These are phyloP conservation scores for Eutypella sp. DNA, from an alignment of 2,329 filamentous ascomycete genomes.

Conservation along the genomic window DNA sequence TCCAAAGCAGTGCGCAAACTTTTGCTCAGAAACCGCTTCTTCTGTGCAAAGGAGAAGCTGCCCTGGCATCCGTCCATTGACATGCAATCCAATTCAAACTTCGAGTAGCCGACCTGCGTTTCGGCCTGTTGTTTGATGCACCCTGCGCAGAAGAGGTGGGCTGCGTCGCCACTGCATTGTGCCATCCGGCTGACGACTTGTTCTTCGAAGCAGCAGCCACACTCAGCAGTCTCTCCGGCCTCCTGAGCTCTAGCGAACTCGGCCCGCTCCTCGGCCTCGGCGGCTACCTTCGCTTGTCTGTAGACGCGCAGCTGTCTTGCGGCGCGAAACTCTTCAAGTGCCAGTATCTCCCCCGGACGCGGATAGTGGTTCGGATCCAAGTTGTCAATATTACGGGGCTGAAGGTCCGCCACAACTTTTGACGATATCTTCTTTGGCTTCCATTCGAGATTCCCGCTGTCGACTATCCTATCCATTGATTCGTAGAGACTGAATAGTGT, in stretches of 20 bases:
- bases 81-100: constrained; percentile 66
- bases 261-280: constrained; percentile 24
- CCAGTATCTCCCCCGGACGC: constrained; percentile 22
- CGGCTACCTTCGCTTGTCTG: constrained; percentile 20
- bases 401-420: constrained; percentile 13
- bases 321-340: constrained; percentile 34
- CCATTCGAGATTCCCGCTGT: too few species aligned
- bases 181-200: constrained; percentile 63
- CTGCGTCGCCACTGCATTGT: constrained; percentile 53
- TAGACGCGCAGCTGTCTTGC: constrained; percentile 27
- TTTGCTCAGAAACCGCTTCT: constrained; percentile 52
- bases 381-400: constrained; percentile 7
- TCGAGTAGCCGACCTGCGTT: constrained; percentile 62
- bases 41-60: constrained; percentile 52
- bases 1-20: constrained; percentile 59
- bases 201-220: constrained; percentile 68
- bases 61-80: constrained; percentile 61
- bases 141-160: constrained; percentile 64
- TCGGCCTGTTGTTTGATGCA: constrained; percentile 65
- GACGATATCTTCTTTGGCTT: constrained; percentile 25
- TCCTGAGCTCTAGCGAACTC: constrained; percentile 39
- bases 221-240: constrained; percentile 57
- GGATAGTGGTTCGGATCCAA: constrained; percentile 14
- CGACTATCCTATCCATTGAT: too few species aligned
- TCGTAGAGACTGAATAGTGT: too few species aligned